These are phyloP conservation scores for Colletotrichum incanum DNA, from an alignment of 2,329 filamentous ascomycete genomes.

Conservation along the genomic window DNA sequence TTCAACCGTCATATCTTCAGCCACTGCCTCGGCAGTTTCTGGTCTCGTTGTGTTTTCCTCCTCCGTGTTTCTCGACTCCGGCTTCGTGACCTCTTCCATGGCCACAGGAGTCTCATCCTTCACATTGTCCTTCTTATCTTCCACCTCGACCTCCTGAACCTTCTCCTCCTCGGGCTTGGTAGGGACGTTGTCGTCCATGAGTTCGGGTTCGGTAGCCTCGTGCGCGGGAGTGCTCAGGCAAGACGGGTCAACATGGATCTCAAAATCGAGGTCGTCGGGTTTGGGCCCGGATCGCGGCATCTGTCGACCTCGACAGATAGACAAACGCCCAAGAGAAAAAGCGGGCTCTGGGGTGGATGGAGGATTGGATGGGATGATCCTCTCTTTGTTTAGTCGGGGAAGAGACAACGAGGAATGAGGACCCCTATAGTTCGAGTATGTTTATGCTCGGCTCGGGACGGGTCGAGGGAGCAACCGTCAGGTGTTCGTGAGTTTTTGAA, in stretches of 20 bases:
- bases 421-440: conserved; percentile 22
- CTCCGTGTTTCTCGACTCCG: background rate
- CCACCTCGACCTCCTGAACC: conserved; percentile 44
- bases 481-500: background rate
- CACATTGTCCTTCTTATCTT: conserved; percentile 5
- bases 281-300: conserved; percentile 41
- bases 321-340: conserved; percentile 17
- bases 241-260: conserved; percentile 65
- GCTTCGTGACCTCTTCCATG: background rate
- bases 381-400: conserved; percentile 7
- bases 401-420: conserved; percentile 11
- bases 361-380: background rate
- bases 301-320: conserved; percentile 15
- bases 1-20: background rate
- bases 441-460: conserved; percentile 39
- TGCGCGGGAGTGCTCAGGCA: conserved; percentile 60
- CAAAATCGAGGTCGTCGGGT: conserved; percentile 59
- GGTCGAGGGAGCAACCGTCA: conserved; percentile 38
- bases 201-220: conserved; percentile 46
- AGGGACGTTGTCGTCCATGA: conserved; percentile 44
- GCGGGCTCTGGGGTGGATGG: conserved; percentile 26
- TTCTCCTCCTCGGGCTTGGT: conserved; percentile 44
- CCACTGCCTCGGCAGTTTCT: background rate
- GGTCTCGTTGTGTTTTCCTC: background rate
- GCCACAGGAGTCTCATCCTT: background rate